Base-by-base conservation (phyloP, 164 flowering plant species). In the Magnolia changhungtana region DNA sequence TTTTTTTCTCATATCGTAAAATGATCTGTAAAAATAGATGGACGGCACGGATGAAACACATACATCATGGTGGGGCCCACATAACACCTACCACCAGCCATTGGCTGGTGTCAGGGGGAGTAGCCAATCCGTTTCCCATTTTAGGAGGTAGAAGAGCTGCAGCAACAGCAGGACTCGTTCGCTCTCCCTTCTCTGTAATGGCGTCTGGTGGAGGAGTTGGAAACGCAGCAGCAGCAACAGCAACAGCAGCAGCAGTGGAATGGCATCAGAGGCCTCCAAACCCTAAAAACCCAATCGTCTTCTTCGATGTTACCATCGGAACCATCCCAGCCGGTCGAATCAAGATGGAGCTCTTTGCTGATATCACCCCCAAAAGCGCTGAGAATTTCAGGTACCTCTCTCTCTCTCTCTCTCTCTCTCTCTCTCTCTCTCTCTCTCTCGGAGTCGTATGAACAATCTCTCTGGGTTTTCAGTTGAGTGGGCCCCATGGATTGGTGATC, bases 301-400 rank as follows among this genome's bases (percentile, higher is more conserved):
- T 96, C 88, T 96, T 96, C 88, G 99, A 96, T 67, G 71, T 96
- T 10, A 92, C 98, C 24, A 94, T 96, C 72, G 98, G 99, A 9
- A 83, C 83, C 76, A 91, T 96, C 49, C 95, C 98, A 19, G 98
- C 99, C 1, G 99, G 99, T 27, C 88, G 98, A 49, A 92, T 92
- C 84, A 94, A 93, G 85, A 96, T 96, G 98, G 99, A 96, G 86
- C 98, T 94, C 80, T 96, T 94, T 86, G 96, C 97, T 7, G 98
- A 96, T 71, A 90, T 96, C 69, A 86, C 91, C 75, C 99, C 98
- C 74, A 90, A 90, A 85, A 92, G 95, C 71, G 93, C 99, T 72
- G 98, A 96, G 77, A 96, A 94, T 72, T 94, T 96, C 93, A 86
- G 98, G 98, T 90, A 19, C 58, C 71, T 51, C 55, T 49, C 5